Percentiles rank a stretch among this genome's conserved stretches.
These are phyloP conservation scores for Colletotrichum tamarilloi DNA, from an alignment of 2,329 filamentous ascomycete genomes.

Conservation along the genomic window DNA sequence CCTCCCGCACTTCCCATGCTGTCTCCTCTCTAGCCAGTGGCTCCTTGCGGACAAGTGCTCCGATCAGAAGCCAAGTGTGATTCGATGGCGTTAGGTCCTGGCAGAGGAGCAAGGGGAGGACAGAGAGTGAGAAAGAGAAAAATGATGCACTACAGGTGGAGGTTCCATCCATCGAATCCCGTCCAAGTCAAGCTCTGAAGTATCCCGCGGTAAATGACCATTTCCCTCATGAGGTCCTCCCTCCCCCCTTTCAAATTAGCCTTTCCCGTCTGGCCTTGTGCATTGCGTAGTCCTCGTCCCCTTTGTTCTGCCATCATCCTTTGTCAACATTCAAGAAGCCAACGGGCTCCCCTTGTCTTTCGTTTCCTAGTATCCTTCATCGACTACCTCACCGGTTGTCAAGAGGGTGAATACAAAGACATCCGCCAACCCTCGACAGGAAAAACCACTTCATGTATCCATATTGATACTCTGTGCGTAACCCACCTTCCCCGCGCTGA, in stretches of 20 bases:
- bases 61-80: constrained; percentile 9
- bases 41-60: constrained; percentile 22
- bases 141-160: not conserved
- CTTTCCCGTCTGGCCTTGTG: constrained; percentile 14
- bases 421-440: not conserved
- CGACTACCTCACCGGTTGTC: not conserved
- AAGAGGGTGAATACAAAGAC: constrained; percentile 10
- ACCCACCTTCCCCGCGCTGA: not conserved
- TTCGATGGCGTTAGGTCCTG: constrained; percentile 27
- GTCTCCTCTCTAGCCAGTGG: not conserved
- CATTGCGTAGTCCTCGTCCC: constrained; percentile 1
- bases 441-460: not conserved
- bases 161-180: constrained; percentile 12
- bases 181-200: not conserved
- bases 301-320: constrained; percentile 13
- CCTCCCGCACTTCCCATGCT: constrained; percentile 9
- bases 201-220: not conserved
- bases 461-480: not conserved
- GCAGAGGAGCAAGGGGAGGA: constrained; percentile 1
- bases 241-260: constrained; percentile 13
- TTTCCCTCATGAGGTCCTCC: not conserved
- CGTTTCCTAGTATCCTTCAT: not conserved
- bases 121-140: not conserved
- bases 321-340: constrained; percentile 14
- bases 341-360: constrained; percentile 21